A percentile compares a stretch with the other conserved stretches of the same genome.
Evolutionary conservation across 306 rosid species (phyloP).

Genomic region (Ormosia semicastrata): DNA sequence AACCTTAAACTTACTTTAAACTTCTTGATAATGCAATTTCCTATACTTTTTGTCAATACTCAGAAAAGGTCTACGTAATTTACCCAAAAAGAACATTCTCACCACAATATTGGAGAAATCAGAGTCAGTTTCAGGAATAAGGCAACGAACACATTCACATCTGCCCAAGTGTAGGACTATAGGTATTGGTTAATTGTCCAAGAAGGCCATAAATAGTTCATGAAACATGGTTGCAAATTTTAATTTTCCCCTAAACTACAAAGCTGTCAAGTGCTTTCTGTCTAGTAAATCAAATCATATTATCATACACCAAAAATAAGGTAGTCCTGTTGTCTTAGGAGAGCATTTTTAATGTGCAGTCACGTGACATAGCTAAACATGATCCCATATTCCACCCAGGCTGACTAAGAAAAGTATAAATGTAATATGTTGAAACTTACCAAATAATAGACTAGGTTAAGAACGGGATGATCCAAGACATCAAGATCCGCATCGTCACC

Average conservation of each 20-base stretch:
- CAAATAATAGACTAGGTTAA: constrained; percentile 66
- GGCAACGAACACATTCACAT: neutral
- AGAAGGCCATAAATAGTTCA: neutral
- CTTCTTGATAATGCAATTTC: neutral
- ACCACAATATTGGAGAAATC: neutral
- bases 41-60: neutral
- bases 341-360: neutral
- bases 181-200: neutral
- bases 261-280: neutral
- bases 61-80: neutral
- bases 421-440: constrained; percentile 38
- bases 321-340: neutral
- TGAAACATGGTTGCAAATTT: neutral
- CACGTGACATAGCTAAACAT: neutral
- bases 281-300: neutral
- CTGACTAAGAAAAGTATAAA: neutral
- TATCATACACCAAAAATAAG: neutral
- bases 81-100: neutral
- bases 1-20: neutral
- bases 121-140: neutral
- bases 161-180: neutral
- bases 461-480: constrained; percentile 60
- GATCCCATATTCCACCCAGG: neutral
- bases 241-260: neutral
- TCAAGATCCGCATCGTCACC: constrained; percentile 45